A percentile compares a stretch with the other conserved stretches of the same genome.
These are phyloP conservation scores for Teunomyces aglyptinius DNA, from an alignment of 805 yeast species.

Conservation along the genomic window DNA sequence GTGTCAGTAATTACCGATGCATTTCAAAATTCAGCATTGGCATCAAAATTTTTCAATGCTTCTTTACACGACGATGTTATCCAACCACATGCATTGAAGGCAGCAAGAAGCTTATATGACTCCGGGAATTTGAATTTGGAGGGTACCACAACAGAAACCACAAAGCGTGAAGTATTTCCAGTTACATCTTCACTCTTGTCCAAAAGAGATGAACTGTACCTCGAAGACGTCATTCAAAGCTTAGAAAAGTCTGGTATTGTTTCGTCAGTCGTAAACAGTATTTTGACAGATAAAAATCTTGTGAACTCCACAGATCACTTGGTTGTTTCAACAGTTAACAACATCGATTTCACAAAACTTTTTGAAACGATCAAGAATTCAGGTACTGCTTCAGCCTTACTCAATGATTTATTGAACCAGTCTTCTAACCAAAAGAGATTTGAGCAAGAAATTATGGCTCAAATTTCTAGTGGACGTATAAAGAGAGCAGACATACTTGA, in stretches of 20 bases:
- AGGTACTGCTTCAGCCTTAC: constrained; percentile 19
- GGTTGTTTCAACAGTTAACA: constrained; percentile 18
- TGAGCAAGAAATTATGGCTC: not conserved
- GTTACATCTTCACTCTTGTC: constrained; percentile 4
- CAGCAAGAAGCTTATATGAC: constrained; percentile 16
- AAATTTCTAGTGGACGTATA: not conserved
- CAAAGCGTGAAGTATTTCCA: constrained; percentile 11
- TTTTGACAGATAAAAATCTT: constrained; percentile 21
- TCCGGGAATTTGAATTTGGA: not conserved
- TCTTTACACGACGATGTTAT: constrained; percentile 16
- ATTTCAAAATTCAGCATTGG: constrained; percentile 13
- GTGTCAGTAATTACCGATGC: constrained; percentile 13
- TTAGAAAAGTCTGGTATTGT: constrained; percentile 23
- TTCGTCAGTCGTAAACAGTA: constrained; percentile 19
- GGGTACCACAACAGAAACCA: not conserved
- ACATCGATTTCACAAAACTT: constrained; percentile 20
- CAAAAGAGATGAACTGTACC: constrained; percentile 15
- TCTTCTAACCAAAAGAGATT: constrained; percentile 1
- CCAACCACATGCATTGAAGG: constrained; percentile 11
- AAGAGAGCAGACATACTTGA: constrained; percentile 6
- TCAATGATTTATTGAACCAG: constrained; percentile 7
- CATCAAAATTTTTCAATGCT: constrained; percentile 15
- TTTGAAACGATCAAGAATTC: constrained; percentile 25
- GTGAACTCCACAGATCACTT: constrained; percentile 19
- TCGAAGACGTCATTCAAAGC: constrained; percentile 18